phyloP scores from a whole-genome alignment of 2,329 filamentous ascomycete genomes.

The Aotearoamyces nothofagi region DNA sequence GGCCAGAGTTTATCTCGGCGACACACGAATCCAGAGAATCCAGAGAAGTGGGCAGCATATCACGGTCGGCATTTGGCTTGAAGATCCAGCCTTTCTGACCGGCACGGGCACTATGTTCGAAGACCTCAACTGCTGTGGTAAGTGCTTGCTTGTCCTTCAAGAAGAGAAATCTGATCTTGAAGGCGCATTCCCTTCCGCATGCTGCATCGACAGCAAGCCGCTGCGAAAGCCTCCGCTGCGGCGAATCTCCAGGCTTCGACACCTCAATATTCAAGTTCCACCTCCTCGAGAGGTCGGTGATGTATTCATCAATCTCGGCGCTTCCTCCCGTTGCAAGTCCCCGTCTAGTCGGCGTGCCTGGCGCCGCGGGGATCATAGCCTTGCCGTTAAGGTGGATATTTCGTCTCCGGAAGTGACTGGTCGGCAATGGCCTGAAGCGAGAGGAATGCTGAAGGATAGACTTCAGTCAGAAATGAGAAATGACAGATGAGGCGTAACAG shows the following conservation, averaged over 20 bases:
- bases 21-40: constrained; percentile 1
- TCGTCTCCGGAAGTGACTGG: no score
- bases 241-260: constrained; percentile 2
- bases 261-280: constrained; percentile 5
- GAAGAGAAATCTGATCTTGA: constrained; percentile 4
- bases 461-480: no score
- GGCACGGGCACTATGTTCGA: constrained; percentile 2
- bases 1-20: no score
- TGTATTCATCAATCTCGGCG: no score
- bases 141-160: constrained; percentile 2
- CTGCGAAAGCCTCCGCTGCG: constrained; percentile 1
- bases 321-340: neutral
- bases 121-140: neutral
- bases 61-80: constrained; percentile 6
- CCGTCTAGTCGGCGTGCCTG: neutral
- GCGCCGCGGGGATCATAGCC: neutral
- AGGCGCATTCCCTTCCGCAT: constrained; percentile 3
- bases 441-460: no score
- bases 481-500: no score
- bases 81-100: constrained; percentile 5
- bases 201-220: neutral
- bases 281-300: constrained; percentile 3
- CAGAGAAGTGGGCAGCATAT: constrained; percentile 4
- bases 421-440: no score
- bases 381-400: no score